These are phyloP conservation scores for Pelargonium nanum DNA, from an alignment of 345 rosid genomes.

Conservation along the genomic window DNA sequence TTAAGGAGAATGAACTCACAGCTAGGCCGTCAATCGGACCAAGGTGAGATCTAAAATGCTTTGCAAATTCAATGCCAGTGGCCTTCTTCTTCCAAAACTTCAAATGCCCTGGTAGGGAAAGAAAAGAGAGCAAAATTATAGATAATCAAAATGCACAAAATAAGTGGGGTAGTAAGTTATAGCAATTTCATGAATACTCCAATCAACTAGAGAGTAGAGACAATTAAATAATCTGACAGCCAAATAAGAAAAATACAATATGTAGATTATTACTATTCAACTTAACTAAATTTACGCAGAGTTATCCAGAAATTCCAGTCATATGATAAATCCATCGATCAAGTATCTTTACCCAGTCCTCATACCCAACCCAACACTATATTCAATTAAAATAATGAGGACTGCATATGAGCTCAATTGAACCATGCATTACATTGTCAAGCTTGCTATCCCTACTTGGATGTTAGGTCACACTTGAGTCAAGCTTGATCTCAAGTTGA, in stretches of 20 bases:
- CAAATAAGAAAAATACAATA: neutral
- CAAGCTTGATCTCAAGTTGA: neutral
- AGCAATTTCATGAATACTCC: neutral
- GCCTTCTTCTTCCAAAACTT: conserved; percentile 97
- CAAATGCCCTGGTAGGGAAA: conserved; percentile 61
- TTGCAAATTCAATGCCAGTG: conserved; percentile 84
- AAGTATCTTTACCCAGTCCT: neutral
- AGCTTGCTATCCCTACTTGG: neutral
- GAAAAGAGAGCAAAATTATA: neutral
- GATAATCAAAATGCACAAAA: neutral
- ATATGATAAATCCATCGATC: too few species aligned
- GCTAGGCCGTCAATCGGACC: conserved; percentile 93
- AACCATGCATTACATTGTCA: neutral
- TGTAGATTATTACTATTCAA: too few species aligned
- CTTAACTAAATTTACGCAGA: too few species aligned
- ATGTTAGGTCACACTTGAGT: neutral
- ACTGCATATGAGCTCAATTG: neutral
- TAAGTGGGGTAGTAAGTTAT: too few species aligned
- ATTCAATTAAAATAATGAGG: neutral
- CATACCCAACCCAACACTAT: neutral
- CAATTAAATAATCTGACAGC: neutral
- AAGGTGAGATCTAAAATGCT: conserved; percentile 89
- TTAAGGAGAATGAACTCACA: conserved; percentile 35
- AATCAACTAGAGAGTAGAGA: too few species aligned
- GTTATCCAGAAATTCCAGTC: too few species aligned